phyloP scores from a whole-genome alignment of 495 filamentous ascomycete species.

The Platismatia glauca region DNA sequence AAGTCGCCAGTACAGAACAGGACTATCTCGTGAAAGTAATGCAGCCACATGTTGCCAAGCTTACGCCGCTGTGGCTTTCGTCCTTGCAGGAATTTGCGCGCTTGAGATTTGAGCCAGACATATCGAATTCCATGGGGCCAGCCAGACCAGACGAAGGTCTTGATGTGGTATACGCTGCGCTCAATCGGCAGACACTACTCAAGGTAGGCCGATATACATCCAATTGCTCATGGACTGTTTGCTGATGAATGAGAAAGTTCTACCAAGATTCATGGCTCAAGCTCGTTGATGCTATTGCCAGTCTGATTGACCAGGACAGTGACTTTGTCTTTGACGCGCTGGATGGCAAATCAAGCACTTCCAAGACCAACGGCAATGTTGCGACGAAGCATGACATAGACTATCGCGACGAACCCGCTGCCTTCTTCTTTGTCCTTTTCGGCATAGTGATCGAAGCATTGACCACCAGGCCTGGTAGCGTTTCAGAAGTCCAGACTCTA shows the following conservation, averaged over 20 bases:
- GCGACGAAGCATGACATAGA: slow-evolving; percentile 59
- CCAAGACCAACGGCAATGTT: slow-evolving; percentile 32
- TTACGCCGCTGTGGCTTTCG: slow-evolving; percentile 89
- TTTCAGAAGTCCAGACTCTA: slow-evolving; percentile 72
- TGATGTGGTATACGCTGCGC: slow-evolving; percentile 83
- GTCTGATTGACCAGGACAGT: slow-evolving; percentile 93
- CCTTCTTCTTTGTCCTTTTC: slow-evolving; percentile 98
- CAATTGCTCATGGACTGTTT: background rate
- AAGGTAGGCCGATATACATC: slow-evolving; percentile 37
- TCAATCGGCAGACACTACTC: slow-evolving; percentile 88
- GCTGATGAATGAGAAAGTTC: slow-evolving; percentile 43
- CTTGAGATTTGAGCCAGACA: slow-evolving; percentile 90
- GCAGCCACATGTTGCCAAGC: slow-evolving; percentile 75
- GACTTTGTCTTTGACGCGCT: slow-evolving; percentile 95
- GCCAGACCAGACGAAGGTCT: slow-evolving; percentile 60
- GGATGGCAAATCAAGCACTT: slow-evolving; percentile 57
- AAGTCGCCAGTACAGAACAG: slow-evolving; percentile 91
- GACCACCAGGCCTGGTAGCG: slow-evolving; percentile 64
- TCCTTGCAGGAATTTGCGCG: slow-evolving; percentile 91
- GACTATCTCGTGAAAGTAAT: slow-evolving; percentile 81
- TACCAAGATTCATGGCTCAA: slow-evolving; percentile 98
- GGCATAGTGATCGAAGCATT: slow-evolving; percentile 94
- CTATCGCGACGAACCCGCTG: slow-evolving; percentile 94
- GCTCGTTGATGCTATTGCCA: slow-evolving; percentile 93
- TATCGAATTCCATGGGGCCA: slow-evolving; percentile 75